Conservation (phyloP, 768 basidiomycete genomes). For the Tulasnella sp. region DNA sequence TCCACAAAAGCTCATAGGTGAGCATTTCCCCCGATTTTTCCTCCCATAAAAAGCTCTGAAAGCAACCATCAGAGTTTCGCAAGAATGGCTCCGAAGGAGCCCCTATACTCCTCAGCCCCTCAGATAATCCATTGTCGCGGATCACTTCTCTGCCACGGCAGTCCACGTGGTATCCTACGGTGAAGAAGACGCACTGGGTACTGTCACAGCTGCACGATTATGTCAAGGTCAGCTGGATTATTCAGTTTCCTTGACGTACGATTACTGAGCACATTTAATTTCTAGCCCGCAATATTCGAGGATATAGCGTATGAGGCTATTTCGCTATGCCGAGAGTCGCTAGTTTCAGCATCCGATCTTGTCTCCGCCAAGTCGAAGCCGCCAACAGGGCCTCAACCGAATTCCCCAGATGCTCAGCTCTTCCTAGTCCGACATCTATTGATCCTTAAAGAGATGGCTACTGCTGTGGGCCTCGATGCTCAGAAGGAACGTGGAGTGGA, state of each 20-base stretch:
- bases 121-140: slow-evolving; percentile 50
- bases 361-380: slow-evolving; percentile 53
- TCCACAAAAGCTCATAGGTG: slow-evolving; percentile 78
- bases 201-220: slow-evolving; percentile 87
- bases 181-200: slow-evolving; percentile 89
- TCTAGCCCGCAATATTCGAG: slow-evolving; percentile 89
- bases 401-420: slow-evolving; percentile 68
- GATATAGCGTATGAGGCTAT: slow-evolving; percentile 96
- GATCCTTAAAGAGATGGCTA: slow-evolving; percentile 87
- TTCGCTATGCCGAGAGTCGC: slow-evolving; percentile 76
- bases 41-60: background rate
- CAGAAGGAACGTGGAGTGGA: slow-evolving; percentile 51
- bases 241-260: background rate
- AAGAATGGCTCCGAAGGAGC: slow-evolving; percentile 31
- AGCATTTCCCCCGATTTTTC: background rate
- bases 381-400: background rate
- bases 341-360: slow-evolving; percentile 70
- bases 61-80: background rate
- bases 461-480: slow-evolving; percentile 67
- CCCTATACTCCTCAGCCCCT: slow-evolving; percentile 42
- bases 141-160: slow-evolving; percentile 71
- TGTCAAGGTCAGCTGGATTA: slow-evolving; percentile 68
- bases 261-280: background rate
- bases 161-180: slow-evolving; percentile 90
- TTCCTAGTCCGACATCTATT: slow-evolving; percentile 91